These are phyloP conservation scores for Schoenoplectus tabernaemontani DNA, from an alignment of 202 grass and related monocot species.

Conservation along the genomic window DNA sequence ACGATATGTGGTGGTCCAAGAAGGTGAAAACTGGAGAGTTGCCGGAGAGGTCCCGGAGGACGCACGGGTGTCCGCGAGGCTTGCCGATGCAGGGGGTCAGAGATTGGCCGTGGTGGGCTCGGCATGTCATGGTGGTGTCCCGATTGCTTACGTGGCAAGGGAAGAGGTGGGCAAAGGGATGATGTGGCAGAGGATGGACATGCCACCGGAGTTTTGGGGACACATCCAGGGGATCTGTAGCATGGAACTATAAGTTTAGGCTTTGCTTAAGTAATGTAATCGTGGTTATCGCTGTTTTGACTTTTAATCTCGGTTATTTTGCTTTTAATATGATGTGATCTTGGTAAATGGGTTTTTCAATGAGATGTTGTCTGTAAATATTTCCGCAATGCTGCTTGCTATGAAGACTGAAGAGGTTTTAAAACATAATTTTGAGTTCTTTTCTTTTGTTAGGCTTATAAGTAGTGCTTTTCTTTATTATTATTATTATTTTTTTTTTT, in stretches of 20 bases:
- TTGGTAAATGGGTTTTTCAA: not conserved
- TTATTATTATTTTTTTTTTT: not conserved
- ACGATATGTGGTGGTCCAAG: constrained; percentile 23
- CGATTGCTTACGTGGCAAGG: constrained; percentile 30
- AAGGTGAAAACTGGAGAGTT: constrained; percentile 28
- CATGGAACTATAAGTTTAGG: constrained; percentile 36
- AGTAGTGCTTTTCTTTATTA: not conserved
- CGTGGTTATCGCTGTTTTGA: not conserved
- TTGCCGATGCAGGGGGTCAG: constrained; percentile 20
- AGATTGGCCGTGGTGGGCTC: constrained; percentile 35
- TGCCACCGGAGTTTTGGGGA: constrained; percentile 42
- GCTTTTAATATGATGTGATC: not conserved
- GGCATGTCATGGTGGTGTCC: constrained; percentile 34
- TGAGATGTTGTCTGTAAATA: not conserved
- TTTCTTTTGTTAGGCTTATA: not conserved
- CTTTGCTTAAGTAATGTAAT: not conserved
- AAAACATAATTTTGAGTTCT: not conserved
- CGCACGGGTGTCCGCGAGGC: constrained; percentile 15
- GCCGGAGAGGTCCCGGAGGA: constrained; percentile 39
- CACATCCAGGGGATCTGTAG: constrained; percentile 49
- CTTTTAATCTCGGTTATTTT: not conserved
- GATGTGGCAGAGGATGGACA: constrained; percentile 28
- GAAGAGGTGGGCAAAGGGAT: constrained; percentile 22
- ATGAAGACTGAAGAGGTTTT: not conserved
- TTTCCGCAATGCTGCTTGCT: not conserved